These are phyloP conservation scores for Aspergillus luchuensis DNA, from an alignment of 2,329 filamentous ascomycete species.

Conservation along the genomic window DNA sequence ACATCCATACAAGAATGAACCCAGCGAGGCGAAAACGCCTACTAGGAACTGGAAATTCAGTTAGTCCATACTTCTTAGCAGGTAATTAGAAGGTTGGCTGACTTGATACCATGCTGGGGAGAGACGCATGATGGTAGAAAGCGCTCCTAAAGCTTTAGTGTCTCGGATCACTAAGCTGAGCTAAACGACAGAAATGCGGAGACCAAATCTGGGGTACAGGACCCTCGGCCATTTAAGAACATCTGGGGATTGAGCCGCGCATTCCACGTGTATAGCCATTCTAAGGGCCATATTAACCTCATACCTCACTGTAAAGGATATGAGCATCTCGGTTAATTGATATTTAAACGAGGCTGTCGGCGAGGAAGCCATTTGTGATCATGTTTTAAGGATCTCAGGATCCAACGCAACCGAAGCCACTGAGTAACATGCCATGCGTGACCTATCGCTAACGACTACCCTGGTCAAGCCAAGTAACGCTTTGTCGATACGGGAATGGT, in stretches of 20 bases:
- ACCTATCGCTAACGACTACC: slow-evolving; percentile 7
- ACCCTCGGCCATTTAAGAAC: slow-evolving; percentile 23
- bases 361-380: not conserved
- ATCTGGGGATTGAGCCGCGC: slow-evolving; percentile 27
- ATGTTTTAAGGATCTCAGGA: not conserved
- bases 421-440: slow-evolving; percentile 10
- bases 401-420: slow-evolving; percentile 5
- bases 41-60: slow-evolving; percentile 54
- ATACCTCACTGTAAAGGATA: not conserved
- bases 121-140: slow-evolving; percentile 51
- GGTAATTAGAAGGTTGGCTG: slow-evolving; percentile 16
- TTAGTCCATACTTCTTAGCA: not conserved
- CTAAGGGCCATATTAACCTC: not conserved
- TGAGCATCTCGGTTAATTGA: slow-evolving; percentile 6
- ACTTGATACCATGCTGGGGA: slow-evolving; percentile 62
- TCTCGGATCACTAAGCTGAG: not conserved
- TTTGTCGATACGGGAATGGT: slow-evolving; percentile 18
- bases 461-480: slow-evolving; percentile 10
- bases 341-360: not conserved
- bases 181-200: slow-evolving; percentile 19
- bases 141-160: not conserved
- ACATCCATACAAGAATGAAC: slow-evolving; percentile 60
- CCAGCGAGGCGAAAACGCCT: slow-evolving; percentile 60
- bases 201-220: slow-evolving; percentile 20
- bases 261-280: slow-evolving; percentile 8